phyloP scores from a whole-genome alignment of 176 grass and related monocot genomes.

The Zoysia japonica region DNA sequence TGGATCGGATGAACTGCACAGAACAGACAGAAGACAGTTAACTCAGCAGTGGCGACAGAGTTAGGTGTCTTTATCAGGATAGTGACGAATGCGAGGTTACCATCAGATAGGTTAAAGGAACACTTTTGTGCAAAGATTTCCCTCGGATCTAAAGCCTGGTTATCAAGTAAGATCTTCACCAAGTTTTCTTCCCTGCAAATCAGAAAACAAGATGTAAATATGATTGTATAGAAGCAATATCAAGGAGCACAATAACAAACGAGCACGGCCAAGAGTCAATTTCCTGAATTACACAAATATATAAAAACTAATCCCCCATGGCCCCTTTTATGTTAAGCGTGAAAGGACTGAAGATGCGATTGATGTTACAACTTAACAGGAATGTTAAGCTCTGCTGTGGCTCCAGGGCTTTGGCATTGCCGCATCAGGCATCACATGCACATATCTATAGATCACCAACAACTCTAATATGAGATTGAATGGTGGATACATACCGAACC shows the following conservation, averaged over 20 bases:
- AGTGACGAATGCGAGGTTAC: conserved; percentile 43
- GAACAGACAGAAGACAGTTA: conserved; percentile 23
- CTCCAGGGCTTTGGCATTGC: background rate
- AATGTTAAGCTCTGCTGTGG: conserved; percentile 1
- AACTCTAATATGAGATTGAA: conserved; percentile 4
- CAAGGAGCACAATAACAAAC: conserved; percentile 28
- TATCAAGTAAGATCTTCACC: conserved; percentile 53
- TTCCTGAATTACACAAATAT: conserved; percentile 4
- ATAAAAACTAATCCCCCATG: background rate
- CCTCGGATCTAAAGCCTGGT: conserved; percentile 56
- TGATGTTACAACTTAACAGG: conserved; percentile 1
- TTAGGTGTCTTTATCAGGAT: conserved; percentile 5
- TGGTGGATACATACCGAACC: conserved; percentile 61
- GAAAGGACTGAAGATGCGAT: background rate
- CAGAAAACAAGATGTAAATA: conserved; percentile 29
- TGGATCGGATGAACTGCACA: conserved; percentile 53
- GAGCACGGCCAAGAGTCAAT: background rate
- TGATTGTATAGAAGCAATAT: conserved; percentile 18
- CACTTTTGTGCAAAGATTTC: conserved; percentile 63
- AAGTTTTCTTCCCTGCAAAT: conserved; percentile 77
- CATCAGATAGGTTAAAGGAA: conserved; percentile 66
- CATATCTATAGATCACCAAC: background rate
- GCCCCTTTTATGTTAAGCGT: background rate
- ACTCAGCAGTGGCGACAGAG: conserved; percentile 16
- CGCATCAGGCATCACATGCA: conserved; percentile 19